Conservation (phyloP, 2,329 filamentous ascomycete genomes). For the Aciculosporium take region DNA sequence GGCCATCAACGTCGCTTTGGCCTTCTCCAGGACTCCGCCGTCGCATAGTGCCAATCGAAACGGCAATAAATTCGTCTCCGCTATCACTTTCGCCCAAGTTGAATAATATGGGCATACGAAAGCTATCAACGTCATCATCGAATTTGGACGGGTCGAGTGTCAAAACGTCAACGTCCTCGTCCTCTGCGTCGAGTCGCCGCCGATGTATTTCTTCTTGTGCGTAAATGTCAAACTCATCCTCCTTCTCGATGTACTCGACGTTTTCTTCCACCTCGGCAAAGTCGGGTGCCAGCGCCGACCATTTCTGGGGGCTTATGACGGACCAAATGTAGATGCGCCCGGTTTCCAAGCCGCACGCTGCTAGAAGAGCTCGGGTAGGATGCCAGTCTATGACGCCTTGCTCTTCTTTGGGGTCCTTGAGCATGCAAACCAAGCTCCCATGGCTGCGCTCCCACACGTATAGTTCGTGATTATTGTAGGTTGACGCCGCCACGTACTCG, state of each 20-base stretch:
- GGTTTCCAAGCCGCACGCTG: conserved; percentile 82
- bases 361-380: conserved; percentile 71
- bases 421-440: conserved; percentile 87
- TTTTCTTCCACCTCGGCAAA: conserved; percentile 98
- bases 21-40: conserved; percentile 68
- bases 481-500: conserved; percentile 92
- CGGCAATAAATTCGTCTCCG: conserved; percentile 68
- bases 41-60: conserved; percentile 68
- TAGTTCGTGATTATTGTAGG: conserved; percentile 96
- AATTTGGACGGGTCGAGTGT: conserved; percentile 55
- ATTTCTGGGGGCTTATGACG: conserved; percentile 86
- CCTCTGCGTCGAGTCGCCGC: conserved; percentile 75
- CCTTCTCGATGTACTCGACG: conserved; percentile 85
- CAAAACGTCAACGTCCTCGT: conserved; percentile 84
- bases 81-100: conserved; percentile 89
- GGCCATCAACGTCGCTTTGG: conserved; percentile 45
- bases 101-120: conserved; percentile 85
- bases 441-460: conserved; percentile 96
- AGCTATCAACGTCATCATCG: conserved; percentile 47
- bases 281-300: conserved; percentile 92
- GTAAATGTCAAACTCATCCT: conserved; percentile 98
- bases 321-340: conserved; percentile 94
- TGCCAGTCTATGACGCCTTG: conserved; percentile 97
- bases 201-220: conserved; percentile 90
- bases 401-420: conserved; percentile 94